Base-by-base conservation (phyloP, 1,139 yeast genomes). In the Blastobotrys petasosporus region DNA sequence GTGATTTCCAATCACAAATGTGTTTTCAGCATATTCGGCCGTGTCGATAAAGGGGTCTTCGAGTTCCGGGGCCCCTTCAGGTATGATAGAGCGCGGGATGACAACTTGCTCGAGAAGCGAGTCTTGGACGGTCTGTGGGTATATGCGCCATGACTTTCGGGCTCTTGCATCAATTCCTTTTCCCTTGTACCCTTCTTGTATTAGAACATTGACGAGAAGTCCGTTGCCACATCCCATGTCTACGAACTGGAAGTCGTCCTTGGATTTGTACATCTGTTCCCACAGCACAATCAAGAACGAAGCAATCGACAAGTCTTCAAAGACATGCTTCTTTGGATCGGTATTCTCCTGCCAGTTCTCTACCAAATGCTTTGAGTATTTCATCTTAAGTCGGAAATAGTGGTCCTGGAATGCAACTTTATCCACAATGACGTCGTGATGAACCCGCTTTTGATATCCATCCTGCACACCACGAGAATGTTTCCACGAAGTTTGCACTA, bases 201-300 rank as follows among this genome's bases (percentile, higher is more conserved):
- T 69, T 39, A 92, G 69, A 23, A 92, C 77, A 57, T 85, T 78
- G 6, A 87, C 95, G 42, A 92, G 68, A 15, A 87, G 71, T 1
- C 97, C 98, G 64, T 92, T 92, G 7, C 98, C 98, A 68, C 98
- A 92, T 0, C 98, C 98, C 47, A 90, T 65, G 63, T 92, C 98
- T 51, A 94, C 75, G 60, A 90, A 90, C 54, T 82, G 80, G 61
- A 86, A 79, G 12, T 68, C 68, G 2, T 67, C 60, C 31, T 70
- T 69, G 34, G 65, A 43, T n/a, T 62, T 63, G 54, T 82, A 85
- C 48, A 77, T 76, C 39, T 74, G 69, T 6, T 68, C 68, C 97
- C 97, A 90, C 34, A 86, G 73, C 62, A 86, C 95, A n/a, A 90
- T 84, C 49, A 92, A 70, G 57, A 90, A 92, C 0, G 97, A 95